Percentiles rank a stretch among this genome's conserved stretches.
These are phyloP conservation scores for Smithsoniella earleae DNA, from an alignment of 163 green algal genomes.

Conservation along the genomic window DNA sequence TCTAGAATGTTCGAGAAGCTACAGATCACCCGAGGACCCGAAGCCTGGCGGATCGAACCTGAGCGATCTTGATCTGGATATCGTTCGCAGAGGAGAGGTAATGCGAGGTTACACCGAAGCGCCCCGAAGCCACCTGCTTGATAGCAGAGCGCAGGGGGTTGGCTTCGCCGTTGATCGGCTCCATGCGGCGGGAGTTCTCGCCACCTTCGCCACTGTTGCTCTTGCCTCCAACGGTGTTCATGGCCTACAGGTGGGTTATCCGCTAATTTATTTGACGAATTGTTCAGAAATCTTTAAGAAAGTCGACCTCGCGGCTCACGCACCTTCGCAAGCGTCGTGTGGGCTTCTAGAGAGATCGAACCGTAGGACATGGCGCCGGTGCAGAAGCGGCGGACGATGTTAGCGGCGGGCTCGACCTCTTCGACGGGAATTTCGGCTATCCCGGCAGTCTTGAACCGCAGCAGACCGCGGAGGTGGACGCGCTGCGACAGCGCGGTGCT, in stretches of 20 bases:
- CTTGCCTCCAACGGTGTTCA: slow-evolving; percentile 89
- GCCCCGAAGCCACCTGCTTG: slow-evolving; percentile 85
- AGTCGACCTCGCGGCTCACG: too few relatives aligned
- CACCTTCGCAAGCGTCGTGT: slow-evolving; percentile 73
- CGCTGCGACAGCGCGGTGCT: slow-evolving; percentile 56
- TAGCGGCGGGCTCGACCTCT: slow-evolving; percentile 71
- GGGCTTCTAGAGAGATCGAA: slow-evolving; percentile 82
- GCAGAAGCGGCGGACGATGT: slow-evolving; percentile 85
- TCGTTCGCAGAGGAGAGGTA: slow-evolving; percentile 93
- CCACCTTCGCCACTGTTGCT: slow-evolving; percentile 82
- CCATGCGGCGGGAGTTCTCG: slow-evolving; percentile 64
- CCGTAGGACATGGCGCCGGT: slow-evolving; percentile 80
- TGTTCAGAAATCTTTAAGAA: too few relatives aligned
- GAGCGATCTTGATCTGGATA: slow-evolving; percentile 93
- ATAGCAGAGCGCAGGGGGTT: slow-evolving; percentile 82
- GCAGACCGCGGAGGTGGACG: slow-evolving; percentile 68
- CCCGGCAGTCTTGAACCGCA: slow-evolving; percentile 62
- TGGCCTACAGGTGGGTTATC: slow-evolving; percentile 49
- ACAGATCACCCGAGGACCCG: too few relatives aligned
- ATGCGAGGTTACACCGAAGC: slow-evolving; percentile 85
- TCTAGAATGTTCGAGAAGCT: background rate
- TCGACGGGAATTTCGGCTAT: slow-evolving; percentile 17
- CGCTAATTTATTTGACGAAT: background rate
- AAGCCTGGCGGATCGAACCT: slow-evolving; percentile 35
- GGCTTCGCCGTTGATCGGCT: slow-evolving; percentile 59